These are phyloP conservation scores for Botrytis elliptica DNA, from an alignment of 2,329 filamentous ascomycete species.

Conservation along the genomic window DNA sequence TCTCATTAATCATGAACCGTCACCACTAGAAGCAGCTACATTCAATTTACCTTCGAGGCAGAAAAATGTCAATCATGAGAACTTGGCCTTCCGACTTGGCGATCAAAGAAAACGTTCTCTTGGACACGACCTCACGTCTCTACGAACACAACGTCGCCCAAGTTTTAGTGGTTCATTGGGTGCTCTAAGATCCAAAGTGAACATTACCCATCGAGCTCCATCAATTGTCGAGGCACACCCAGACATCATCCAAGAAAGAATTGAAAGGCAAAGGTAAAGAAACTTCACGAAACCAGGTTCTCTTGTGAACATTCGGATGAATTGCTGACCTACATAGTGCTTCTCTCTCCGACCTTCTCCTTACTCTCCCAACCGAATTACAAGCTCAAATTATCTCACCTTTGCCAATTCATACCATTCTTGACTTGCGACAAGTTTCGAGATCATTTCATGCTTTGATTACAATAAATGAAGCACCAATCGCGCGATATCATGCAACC, in stretches of 20 bases:
- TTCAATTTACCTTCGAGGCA: conserved; percentile 37
- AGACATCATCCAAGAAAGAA: conserved; percentile 32
- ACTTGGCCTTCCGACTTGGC: conserved; percentile 30
- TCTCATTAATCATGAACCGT: conserved; percentile 17
- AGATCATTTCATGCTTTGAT: conserved; percentile 60
- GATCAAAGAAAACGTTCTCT: conserved; percentile 40
- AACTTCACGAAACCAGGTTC: neutral
- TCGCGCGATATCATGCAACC: conserved; percentile 60
- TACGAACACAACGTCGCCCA: conserved; percentile 37
- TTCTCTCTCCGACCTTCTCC: conserved; percentile 57
- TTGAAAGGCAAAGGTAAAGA: conserved; percentile 30
- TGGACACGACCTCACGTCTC: conserved; percentile 37
- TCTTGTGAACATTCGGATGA: neutral
- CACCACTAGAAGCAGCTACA: conserved; percentile 28
- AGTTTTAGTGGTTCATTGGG: conserved; percentile 38
- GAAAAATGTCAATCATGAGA: conserved; percentile 27
- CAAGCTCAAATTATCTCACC: conserved; percentile 62
- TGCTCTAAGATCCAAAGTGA: conserved; percentile 37
- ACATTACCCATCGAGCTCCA: conserved; percentile 33
- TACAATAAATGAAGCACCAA: conserved; percentile 58
- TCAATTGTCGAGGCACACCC: conserved; percentile 36
- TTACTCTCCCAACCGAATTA: conserved; percentile 58
- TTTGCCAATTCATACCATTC: conserved; percentile 58
- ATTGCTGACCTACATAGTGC: conserved; percentile 29
- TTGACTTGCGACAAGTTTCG: conserved; percentile 58